Base-by-base conservation (phyloP, 73 alveolate genomes). In the Diophrys appendiculata region DNA sequence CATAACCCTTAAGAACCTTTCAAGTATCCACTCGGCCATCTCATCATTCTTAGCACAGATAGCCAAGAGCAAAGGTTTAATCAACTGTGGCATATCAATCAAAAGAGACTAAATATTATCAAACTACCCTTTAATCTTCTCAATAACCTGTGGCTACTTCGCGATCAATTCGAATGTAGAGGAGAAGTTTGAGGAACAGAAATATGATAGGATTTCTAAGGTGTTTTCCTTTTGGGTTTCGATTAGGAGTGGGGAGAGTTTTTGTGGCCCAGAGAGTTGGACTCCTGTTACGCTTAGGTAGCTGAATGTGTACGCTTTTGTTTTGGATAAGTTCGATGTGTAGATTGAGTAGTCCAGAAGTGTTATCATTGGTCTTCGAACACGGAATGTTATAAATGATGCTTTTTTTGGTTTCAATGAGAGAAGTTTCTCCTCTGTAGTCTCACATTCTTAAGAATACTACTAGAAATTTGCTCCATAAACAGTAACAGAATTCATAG, bases 1-100 rank as follows among this genome's bases (percentile, higher is more conserved):
- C 29, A 32, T 32, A 29, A 53, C 32, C 56, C 52, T 29, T 1
- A 76, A 32, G 77, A 76, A 76, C 29, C 60, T 56, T 71, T 76
- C 85, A 64, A 76, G 28, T 24, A 86, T 86, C 93, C 93, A 86
- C 25, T 86, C 86, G 27, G 87, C 86, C 60, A 86, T 23, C 23
- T 64, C 86, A 23, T 84, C 1, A 80, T 86, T 86, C 72, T 79
- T 60, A 11, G 68, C 30, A 30, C 93, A 86, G 23, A 86, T 52
- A 0, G 93, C 93, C 24, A 86, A 22, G 68, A 86, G 72, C 18
- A 86, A 72, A 0, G 93, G 93, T 69, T 86, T 86, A 28, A 86
- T 69, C 24, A 86, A 78, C 13, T 67, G 27, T 3, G 80, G 83
- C 71, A 77, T 86, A 34, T 72, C 77, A 28, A 65, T 78, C 27